Base-by-base conservation (phyloP, 2,329 filamentous ascomycete genomes). In the Diaporthe australafricana region DNA sequence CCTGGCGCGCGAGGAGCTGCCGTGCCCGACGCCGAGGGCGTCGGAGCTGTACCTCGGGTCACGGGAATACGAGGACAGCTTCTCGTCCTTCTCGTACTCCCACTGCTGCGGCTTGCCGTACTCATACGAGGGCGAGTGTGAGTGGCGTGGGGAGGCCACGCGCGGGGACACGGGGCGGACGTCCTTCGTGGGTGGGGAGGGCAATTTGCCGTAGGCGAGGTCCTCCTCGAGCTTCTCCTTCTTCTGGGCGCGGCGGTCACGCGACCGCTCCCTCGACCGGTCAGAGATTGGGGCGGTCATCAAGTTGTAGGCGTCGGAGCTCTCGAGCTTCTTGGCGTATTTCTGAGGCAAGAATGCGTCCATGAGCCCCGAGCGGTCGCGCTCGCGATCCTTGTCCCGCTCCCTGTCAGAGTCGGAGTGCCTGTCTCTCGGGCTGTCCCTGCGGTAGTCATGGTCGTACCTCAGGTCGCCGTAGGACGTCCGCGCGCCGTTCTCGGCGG, bases 261-360 rank as follows among this genome's bases (percentile, higher is more conserved):
- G 76, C 69, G 76, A 76, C 32, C 76, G 76, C 32, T 79, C 75
- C 45, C 75, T 74, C 14, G 77, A 78, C 45, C 74, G 76, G 60
- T 78, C 76, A 11, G 77, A 75, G n/a, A 77, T 16, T 42, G 72
- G 72, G 76, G 25, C 77, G 71, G 67, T 79, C 77, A 55, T 78
- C 62, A 52, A 71, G 67, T 40, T 75, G 69, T 55, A 76, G 62
- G 73, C 50, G 65, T 72, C 76, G 30, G 73, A 70, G 3, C 70
- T 72, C 55, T 78, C 75, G 16, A 75, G 75, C 72, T 82, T 80
- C 70, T 80, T 78, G 75, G 81, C 82, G 74, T 88, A 87, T 75
- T 87, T 88, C 73, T 84, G 81, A 1, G 86, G 86, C 47, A 87
- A 78, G 74, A 82, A 86, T 70, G 83, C 83, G 57, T 83, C 80